Conservation (phyloP, 2,329 filamentous ascomycete species). For the Chaetoscypha palmicola region DNA sequence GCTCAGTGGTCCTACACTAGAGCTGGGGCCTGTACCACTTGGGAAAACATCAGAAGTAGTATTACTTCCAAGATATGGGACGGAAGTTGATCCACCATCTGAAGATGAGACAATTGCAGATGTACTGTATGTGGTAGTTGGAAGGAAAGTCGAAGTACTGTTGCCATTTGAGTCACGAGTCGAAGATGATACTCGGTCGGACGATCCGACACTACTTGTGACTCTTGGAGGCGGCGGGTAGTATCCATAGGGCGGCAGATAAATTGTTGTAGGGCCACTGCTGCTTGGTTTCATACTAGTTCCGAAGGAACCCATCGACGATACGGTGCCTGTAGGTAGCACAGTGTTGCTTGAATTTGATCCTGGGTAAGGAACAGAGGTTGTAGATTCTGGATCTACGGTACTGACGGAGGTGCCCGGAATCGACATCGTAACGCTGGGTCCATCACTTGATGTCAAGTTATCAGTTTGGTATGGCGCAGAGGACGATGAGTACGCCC, state of each 20-base stretch:
- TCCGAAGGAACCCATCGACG: too few species aligned
- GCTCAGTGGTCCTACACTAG: constrained; percentile 3
- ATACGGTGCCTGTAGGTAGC: too few species aligned
- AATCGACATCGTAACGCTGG: neutral
- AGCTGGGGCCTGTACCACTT: neutral
- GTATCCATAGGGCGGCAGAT: too few species aligned
- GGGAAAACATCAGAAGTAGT: too few species aligned
- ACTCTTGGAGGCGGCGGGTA: neutral
- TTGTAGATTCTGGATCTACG: neutral
- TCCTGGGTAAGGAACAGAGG: neutral
- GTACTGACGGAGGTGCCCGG: neutral
- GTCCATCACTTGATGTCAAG: neutral
- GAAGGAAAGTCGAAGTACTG: constrained; percentile 1
- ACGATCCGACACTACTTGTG: neutral
- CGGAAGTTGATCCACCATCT: too few species aligned
- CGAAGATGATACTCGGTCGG: neutral
- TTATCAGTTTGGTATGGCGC: neutral
- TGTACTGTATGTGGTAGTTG: constrained; percentile 9
- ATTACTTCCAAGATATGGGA: too few species aligned
- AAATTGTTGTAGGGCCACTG: too few species aligned
- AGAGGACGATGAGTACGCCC: neutral
- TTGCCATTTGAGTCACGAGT: constrained; percentile 1
- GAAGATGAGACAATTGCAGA: too few species aligned
- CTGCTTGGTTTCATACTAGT: too few species aligned
- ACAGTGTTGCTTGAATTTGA: too few species aligned